Conservation (phyloP, 371 early-diverging fungal species). For the Dinochytrium kinnereticum region DNA sequence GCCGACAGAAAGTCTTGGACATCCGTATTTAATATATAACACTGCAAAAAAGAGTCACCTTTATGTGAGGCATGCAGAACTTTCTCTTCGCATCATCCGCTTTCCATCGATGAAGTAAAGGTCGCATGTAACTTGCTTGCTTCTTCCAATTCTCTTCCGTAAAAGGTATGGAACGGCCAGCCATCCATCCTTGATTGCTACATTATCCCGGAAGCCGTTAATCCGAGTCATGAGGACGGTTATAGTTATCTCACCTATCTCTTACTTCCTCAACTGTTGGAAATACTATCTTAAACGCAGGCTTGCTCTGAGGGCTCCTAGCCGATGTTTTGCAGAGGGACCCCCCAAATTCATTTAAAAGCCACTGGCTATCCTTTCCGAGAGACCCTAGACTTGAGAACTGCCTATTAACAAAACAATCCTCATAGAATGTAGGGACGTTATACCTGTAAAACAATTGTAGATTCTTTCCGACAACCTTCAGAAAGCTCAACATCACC, state of each 20-base stretch:
- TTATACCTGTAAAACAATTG: constrained; percentile 54
- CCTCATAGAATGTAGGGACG: background rate
- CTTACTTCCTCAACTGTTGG: constrained; percentile 68
- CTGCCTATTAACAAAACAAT: constrained; percentile 32
- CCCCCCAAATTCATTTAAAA: constrained; percentile 44
- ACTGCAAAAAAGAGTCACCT: constrained; percentile 11
- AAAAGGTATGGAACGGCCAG: constrained; percentile 59
- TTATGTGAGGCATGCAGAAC: constrained; percentile 68
- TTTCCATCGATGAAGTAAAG: constrained; percentile 58
- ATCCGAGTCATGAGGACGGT: background rate
- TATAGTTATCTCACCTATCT: constrained; percentile 51
- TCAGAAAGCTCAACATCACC: constrained; percentile 42
- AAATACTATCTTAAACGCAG: constrained; percentile 54
- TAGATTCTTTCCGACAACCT: constrained; percentile 39
- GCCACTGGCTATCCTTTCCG: constrained; percentile 52
- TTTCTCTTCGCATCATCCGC: constrained; percentile 56
- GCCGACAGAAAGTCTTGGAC: constrained; percentile 50
- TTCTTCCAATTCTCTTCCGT: constrained; percentile 49
- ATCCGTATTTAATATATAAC: background rate
- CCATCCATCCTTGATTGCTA: constrained; percentile 58
- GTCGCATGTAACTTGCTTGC: constrained; percentile 56
- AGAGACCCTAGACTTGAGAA: constrained; percentile 67
- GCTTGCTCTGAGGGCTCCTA: background rate
- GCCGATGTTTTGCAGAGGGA: constrained; percentile 14
- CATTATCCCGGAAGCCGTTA: background rate